Evolutionary conservation across 495 filamentous ascomycete genomes (phyloP).

Genomic region (Tuber umbilicatum): DNA sequence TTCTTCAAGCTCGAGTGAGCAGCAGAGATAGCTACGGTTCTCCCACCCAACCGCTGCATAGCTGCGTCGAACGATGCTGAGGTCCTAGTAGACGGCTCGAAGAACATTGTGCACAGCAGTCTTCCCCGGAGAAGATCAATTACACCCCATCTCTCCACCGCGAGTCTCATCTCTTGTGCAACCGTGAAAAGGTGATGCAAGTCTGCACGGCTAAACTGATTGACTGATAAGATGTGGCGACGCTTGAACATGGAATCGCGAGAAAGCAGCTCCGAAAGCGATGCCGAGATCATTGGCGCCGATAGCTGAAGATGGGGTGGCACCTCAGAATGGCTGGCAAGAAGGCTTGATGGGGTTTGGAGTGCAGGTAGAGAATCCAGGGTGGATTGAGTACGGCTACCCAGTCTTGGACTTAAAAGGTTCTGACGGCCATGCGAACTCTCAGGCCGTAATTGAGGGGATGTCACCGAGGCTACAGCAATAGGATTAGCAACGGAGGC

Average conservation of each 20-base stretch:
- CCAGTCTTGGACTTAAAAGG: slow-evolving; percentile 35
- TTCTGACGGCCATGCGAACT: slow-evolving; percentile 22
- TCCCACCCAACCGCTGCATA: slow-evolving; percentile 92
- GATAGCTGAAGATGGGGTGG: slow-evolving; percentile 15
- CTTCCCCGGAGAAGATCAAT: slow-evolving; percentile 79
- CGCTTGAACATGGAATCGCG: slow-evolving; percentile 73
- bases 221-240: slow-evolving; percentile 80
- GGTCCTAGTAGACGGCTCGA: slow-evolving; percentile 91
- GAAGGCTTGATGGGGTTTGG: slow-evolving; percentile 44
- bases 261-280: slow-evolving; percentile 63
- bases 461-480: slow-evolving; percentile 47
- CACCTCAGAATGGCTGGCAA: slow-evolving; percentile 43
- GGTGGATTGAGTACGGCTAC: slow-evolving; percentile 25
- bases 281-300: slow-evolving; percentile 49
- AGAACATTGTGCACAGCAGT: slow-evolving; percentile 87
- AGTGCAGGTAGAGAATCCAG: slow-evolving; percentile 29
- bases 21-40: slow-evolving; percentile 68
- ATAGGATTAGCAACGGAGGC: slow-evolving; percentile 65
- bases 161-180: slow-evolving; percentile 90
- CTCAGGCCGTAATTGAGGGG: slow-evolving; percentile 24
- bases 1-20: slow-evolving; percentile 79
- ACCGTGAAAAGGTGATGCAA: slow-evolving; percentile 91
- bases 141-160: slow-evolving; percentile 81
- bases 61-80: slow-evolving; percentile 95
- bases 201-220: slow-evolving; percentile 76